A percentile compares a stretch with the other conserved stretches of the same genome.
Conservation (phyloP, 2,329 filamentous ascomycete species). For the Phaeophleospora eucalypticola region DNA sequence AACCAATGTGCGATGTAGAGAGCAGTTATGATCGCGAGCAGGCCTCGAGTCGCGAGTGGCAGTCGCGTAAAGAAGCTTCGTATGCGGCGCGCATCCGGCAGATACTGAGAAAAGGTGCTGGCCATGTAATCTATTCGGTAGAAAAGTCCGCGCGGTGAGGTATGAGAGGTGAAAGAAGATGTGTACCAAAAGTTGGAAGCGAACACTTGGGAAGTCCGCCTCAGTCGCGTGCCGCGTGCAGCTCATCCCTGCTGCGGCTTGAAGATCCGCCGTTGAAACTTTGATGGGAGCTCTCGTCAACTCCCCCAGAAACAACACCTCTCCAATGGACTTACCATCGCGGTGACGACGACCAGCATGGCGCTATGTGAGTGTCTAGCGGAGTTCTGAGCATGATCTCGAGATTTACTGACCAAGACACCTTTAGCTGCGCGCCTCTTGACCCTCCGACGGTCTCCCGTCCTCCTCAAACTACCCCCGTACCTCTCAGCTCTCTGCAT, state of each 20-base stretch:
- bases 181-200: not conserved
- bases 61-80: slow-evolving; percentile 78
- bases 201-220: no score
- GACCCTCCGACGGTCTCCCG: slow-evolving; percentile 72
- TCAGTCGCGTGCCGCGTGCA: no score
- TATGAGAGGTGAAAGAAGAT: not conserved
- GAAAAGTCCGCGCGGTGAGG: not conserved
- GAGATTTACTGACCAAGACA: not conserved
- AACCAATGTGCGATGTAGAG: slow-evolving; percentile 69
- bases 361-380: slow-evolving; percentile 5
- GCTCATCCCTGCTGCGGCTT: no score
- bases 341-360: slow-evolving; percentile 4
- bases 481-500: slow-evolving; percentile 84
- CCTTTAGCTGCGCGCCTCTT: slow-evolving; percentile 51
- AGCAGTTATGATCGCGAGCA: slow-evolving; percentile 61
- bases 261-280: not conserved
- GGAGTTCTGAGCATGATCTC: not conserved
- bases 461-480: slow-evolving; percentile 76
- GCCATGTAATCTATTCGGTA: slow-evolving; percentile 1
- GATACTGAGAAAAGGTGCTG: slow-evolving; percentile 17
- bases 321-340: not conserved
- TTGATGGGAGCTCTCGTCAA: not conserved
- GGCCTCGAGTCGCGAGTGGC: slow-evolving; percentile 77
- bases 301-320: not conserved
- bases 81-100: slow-evolving; percentile 68